Evolutionary conservation across 2,329 filamentous ascomycete species (phyloP).

Genomic region (Calycina herbarum): DNA sequence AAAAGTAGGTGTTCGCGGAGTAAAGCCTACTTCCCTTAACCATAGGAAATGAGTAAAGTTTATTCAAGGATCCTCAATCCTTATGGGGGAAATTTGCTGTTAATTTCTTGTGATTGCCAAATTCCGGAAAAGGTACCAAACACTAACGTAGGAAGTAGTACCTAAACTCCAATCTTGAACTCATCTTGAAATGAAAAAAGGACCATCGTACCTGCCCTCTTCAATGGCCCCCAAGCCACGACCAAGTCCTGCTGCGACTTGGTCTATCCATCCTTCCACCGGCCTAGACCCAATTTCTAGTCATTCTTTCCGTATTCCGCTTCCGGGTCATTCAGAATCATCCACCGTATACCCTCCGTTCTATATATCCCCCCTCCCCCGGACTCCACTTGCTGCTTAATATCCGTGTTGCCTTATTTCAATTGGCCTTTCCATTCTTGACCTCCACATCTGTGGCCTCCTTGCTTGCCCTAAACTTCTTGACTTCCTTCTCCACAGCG

Average conservation of each 20-base stretch:
- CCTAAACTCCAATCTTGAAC: background rate
- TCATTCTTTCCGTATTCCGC: background rate
- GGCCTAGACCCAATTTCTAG: background rate
- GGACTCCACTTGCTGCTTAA: background rate
- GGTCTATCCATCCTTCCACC: background rate
- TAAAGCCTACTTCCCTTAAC: too few species aligned
- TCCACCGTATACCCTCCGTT: background rate
- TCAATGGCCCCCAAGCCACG: background rate
- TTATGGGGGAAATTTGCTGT: background rate
- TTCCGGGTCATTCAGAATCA: background rate
- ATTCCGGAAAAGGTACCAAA: constrained; percentile 1
- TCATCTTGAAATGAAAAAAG: constrained; percentile 2
- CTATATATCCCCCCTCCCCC: background rate
- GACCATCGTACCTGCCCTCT: constrained; percentile 1
- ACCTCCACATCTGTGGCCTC: constrained; percentile 37
- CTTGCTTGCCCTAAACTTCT: constrained; percentile 67
- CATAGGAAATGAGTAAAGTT: too few species aligned
- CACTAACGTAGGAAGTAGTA: constrained; percentile 1
- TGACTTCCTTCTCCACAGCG: constrained; percentile 72
- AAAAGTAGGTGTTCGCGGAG: too few species aligned
- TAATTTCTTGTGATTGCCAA: background rate
- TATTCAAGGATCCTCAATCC: too few species aligned
- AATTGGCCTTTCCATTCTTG: constrained; percentile 53
- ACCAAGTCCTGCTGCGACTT: constrained; percentile 4
- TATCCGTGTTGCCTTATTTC: constrained; percentile 10